Evolutionary conservation across 495 filamentous ascomycete species (phyloP), one percentile per base, ranked within the genome.

Genomic region (Neurospora africana): DNA sequence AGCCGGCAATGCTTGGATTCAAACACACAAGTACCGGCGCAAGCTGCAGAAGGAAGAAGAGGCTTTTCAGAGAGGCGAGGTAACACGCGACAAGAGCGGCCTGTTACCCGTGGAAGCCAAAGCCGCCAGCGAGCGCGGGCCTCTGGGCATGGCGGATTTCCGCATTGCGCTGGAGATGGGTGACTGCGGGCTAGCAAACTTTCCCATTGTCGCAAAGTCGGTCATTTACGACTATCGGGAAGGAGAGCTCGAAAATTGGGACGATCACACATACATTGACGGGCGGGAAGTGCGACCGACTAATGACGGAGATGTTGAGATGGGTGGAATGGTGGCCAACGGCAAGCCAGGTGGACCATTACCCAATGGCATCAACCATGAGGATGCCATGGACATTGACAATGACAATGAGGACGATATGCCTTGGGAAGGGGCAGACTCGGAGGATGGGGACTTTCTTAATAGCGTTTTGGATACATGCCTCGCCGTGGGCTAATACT

Each of bases 121-220:
- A 77, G 88, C 91, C 69, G 89, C 89, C 21, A 86, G 85, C 72
- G 84, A 88, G 74, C 84, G 93, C 33, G 83, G 86, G 9, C 87
- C 91, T 1, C 81, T 98, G 4, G 87, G 90, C 9, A 91, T 95
- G 81, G 87, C 89, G 47, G 95, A 98, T 81, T 78, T 98, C 47
- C 85, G 91, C 69, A 80, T 97, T 23, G 89, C 92, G 3, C 77
- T 97, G 13, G 87, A 91, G 74, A 82, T 97, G 44, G 90, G 91
- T 0, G 89, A 93, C 73, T 89, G 88, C 69, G 87, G 90, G 35
- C 82, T 97, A 30, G 89, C 89, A 15, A 89, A 93, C 75, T 93
- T 95, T 84, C 92, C 92, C 0, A 82, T 92, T 35, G 84, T 95
- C 17, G 84, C 89, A 41, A 88, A 91, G 72, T 86, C 89, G 72